Evolutionary conservation across 2,329 filamentous ascomycete species (phyloP), one percentile per base, ranked within the genome.

Genomic region (Alternaria conjuncta): DNA sequence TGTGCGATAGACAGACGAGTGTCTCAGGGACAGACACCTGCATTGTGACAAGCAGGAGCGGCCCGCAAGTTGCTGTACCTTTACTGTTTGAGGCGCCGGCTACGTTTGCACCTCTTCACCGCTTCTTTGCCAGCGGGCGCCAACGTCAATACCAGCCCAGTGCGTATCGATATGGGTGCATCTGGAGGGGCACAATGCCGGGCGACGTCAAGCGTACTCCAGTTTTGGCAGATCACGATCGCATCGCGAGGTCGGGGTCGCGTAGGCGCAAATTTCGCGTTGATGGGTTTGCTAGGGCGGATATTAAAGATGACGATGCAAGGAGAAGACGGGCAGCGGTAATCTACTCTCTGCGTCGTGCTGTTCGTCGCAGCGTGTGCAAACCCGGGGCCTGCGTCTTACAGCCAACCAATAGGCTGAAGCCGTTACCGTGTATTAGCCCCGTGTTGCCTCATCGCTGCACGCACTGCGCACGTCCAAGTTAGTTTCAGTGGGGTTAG

Each of bases 401-500:
- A 68, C 61, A 64, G 61, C 28, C 51, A 66, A 53, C 75, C 75
- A 77, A 77, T 77, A 59, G 60, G 67, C 54, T 60, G 46, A n/a
- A 63, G 63, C 51, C 53, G 59, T 66, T 57, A 51, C 47, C 45
- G 25, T 65, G 66, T 66, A 71, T 67, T 69, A 71, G 73, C 71
- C 73, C 66, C 66, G 61, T 58, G 70, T 71, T 71, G 75, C 71
- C 72, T 76, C 74, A 72, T 71, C 64, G 62, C 68, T 73, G 71
- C 69, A 66, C 67, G 58, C 66, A 64, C 63, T 65, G 67, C 67
- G 58, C 66, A 64, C 63, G 66, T 67, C 65, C 70, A 64, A 61
- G 69, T 70, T 72, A 74, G 70, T 69, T 70, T 72, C 66, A 70
- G 75, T 77, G 76, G 75, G 75, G 76, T 74, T 73, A 69, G 55